phyloP scores from a whole-genome alignment of 352 stramenopile genomes.

The Phytophthora pluvialis region DNA sequence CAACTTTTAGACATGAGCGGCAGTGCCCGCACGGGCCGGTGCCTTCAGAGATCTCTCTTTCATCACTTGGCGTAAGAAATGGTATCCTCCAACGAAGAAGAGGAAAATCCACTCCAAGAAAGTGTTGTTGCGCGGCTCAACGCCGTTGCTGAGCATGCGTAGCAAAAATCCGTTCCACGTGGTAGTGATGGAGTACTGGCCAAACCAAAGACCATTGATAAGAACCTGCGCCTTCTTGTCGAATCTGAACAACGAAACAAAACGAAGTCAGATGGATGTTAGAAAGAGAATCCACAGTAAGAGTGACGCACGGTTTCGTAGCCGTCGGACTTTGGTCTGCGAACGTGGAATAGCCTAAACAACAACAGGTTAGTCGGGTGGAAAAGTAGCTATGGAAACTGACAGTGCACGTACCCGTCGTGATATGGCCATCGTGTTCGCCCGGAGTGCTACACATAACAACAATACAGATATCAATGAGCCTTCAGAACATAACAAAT shows the following conservation, averaged over 20 bases:
- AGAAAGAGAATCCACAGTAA: neutral
- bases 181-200: slow-evolving; percentile 71
- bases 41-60: slow-evolving; percentile 30
- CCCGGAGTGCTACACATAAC: slow-evolving; percentile 8
- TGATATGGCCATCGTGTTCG: slow-evolving; percentile 20
- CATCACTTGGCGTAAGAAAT: slow-evolving; percentile 35
- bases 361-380: slow-evolving; percentile 2
- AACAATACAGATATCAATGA: slow-evolving; percentile 9
- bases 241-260: slow-evolving; percentile 17
- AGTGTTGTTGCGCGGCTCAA: slow-evolving; percentile 67
- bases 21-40: slow-evolving; percentile 12
- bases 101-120: slow-evolving; percentile 64
- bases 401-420: slow-evolving; percentile 15
- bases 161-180: slow-evolving; percentile 56
- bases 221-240: slow-evolving; percentile 56
- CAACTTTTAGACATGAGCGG: slow-evolving; percentile 29
- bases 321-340: slow-evolving; percentile 21
- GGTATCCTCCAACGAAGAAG: slow-evolving; percentile 42
- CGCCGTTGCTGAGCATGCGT: slow-evolving; percentile 65
- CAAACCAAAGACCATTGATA: slow-evolving; percentile 62
- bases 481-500: neutral
- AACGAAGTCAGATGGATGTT: neutral
- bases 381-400: neutral
- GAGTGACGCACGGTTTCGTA: slow-evolving; percentile 31
- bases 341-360: slow-evolving; percentile 51